Conservation (phyloP, 306 rosid genomes). For the Delonix regia region DNA sequence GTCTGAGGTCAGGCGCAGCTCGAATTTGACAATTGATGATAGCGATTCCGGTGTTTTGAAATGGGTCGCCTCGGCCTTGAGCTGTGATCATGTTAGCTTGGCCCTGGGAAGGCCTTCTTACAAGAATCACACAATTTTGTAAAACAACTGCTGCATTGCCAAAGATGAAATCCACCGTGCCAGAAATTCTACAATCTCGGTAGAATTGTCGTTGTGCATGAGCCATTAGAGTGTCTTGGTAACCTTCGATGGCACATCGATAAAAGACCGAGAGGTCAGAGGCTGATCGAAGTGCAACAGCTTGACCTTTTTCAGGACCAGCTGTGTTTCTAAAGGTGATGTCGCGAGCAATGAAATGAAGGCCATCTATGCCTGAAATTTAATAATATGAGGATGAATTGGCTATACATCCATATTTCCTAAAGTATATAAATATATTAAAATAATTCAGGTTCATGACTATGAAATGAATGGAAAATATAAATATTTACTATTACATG, state of each 20-base stretch:
- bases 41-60: conserved; percentile 70
- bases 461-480: no score
- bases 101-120: conserved; percentile 65
- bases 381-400: not conserved
- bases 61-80: conserved; percentile 39
- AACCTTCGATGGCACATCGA: conserved; percentile 67
- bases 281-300: conserved; percentile 80
- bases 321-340: conserved; percentile 73
- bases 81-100: conserved; percentile 87
- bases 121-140: conserved; percentile 64
- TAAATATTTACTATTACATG: no score
- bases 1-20: conserved; percentile 59
- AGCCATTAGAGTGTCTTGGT: conserved; percentile 75
- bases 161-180: conserved; percentile 81
- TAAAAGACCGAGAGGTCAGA: conserved; percentile 81
- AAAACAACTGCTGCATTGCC: conserved; percentile 84
- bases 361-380: conserved; percentile 67
- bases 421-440: not conserved
- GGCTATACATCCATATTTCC: no score
- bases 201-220: conserved; percentile 54
- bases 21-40: conserved; percentile 66
- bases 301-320: conserved; percentile 73
- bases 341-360: conserved; percentile 70
- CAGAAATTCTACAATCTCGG: conserved; percentile 62
- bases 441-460: not conserved